These are phyloP conservation scores for Lecanosticta acicola DNA, from an alignment of 2,329 filamentous ascomycete genomes.

Conservation along the genomic window DNA sequence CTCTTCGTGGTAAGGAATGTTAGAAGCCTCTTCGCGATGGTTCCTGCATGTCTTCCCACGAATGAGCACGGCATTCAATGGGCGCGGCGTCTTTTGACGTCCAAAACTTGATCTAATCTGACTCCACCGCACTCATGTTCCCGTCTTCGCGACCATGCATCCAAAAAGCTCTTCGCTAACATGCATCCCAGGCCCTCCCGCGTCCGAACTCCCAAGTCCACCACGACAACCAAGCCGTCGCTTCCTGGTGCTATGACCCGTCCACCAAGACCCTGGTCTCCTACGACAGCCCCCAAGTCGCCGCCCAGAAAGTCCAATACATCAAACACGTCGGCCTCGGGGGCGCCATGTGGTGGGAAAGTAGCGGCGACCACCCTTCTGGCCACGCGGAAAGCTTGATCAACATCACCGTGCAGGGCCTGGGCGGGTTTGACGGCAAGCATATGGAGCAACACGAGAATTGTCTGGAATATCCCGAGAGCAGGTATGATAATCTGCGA, in stretches of 20 bases:
- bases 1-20: not conserved
- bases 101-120: constrained; percentile 38
- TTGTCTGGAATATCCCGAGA: constrained; percentile 46
- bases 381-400: constrained; percentile 58
- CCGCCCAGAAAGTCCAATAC: constrained; percentile 64
- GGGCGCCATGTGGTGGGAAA: constrained; percentile 98
- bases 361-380: constrained; percentile 62
- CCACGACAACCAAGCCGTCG: constrained; percentile 58
- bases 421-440: constrained; percentile 37
- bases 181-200: constrained; percentile 54
- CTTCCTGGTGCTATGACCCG: constrained; percentile 72
- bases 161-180: constrained; percentile 5
- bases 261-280: constrained; percentile 62
- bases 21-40: constrained; percentile 14
- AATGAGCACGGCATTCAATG: constrained; percentile 11
- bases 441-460: constrained; percentile 45
- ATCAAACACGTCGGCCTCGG: constrained; percentile 64
- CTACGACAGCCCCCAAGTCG: constrained; percentile 66
- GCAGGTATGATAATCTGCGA: constrained; percentile 49
- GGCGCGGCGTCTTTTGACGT: constrained; percentile 12
- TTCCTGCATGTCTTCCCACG: constrained; percentile 7
- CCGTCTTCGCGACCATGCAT: not conserved
- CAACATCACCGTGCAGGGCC: constrained; percentile 34
- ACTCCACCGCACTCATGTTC: constrained; percentile 12
- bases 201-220: constrained; percentile 59